Evolutionary conservation across 805 yeast species (phyloP), one percentile per base, ranked within the genome.

Genomic region (Lipomyces oligophaga): DNA sequence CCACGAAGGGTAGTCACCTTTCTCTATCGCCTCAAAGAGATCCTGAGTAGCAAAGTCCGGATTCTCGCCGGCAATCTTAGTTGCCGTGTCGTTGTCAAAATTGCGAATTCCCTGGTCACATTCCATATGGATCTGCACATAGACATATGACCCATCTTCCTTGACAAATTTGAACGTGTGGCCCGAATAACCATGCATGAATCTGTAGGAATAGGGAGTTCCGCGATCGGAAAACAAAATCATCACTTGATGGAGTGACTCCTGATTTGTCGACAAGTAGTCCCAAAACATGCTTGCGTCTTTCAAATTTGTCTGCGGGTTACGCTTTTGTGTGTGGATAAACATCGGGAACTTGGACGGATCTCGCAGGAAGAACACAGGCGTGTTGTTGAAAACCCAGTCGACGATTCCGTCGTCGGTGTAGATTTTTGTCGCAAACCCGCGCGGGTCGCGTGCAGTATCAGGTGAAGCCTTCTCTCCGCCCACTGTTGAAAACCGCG

Each of bases 311-410:
- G 84, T 79, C 59, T 76, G 72, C 16, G 86, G 85, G 66, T 79
- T 73, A 59, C 85, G 75, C 73, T 80, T 80, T 66, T 79, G 85
- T 19, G 85, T 77, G 68, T 80, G 85, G 58, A 80, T 79, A 62
- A 79, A 79, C 56, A 72, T 71, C 7, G 83, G 80, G 69, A 80
- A 80, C 69, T 79, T 79, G 34, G 73, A 64, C 30, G 83, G 83
- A 64, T 79, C 81, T 53, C 84, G 71, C 49, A 80, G 68, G 67
- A 79, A 79, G 63, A 79, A 79, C 22, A 80, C 71, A 11, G 86
- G 86, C 18, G 85, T 81, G 68, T 81, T 81, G 69, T 79, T 81
- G 71, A 77, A 79, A 18, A 80, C 86, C 82, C 83, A 80, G 68
- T 80, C 86, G 59, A 78, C 66, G 64, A 74, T 77, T 43, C 86